Evolutionary conservation across 1,284 basidiomycete species (phyloP).

Genomic region (Cryptococcus deneoformans): DNA sequence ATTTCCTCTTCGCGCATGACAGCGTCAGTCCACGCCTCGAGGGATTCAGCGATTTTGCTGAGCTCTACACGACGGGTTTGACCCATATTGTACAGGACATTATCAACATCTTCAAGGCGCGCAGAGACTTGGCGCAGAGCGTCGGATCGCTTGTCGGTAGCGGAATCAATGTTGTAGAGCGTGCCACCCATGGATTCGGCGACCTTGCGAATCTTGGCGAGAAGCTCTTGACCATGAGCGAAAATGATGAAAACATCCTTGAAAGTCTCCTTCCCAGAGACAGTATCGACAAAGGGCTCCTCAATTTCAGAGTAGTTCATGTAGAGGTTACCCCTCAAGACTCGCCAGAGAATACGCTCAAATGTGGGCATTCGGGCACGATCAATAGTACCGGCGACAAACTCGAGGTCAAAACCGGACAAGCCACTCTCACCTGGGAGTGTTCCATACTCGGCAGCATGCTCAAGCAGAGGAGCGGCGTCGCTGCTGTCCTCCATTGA

Average conservation of each 20-base stretch:
- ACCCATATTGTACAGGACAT: slow-evolving; percentile 87
- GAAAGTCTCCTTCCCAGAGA: slow-evolving; percentile 73
- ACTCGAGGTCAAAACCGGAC: slow-evolving; percentile 75
- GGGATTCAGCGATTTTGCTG: slow-evolving; percentile 76
- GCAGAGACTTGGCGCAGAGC: slow-evolving; percentile 83
- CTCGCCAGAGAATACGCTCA: slow-evolving; percentile 97
- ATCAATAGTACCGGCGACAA: slow-evolving; percentile 96
- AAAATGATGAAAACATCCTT: slow-evolving; percentile 99
- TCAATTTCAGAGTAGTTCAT: slow-evolving; percentile 99
- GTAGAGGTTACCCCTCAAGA: slow-evolving; percentile 95
- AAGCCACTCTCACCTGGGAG: slow-evolving; percentile 59
- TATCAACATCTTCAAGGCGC: slow-evolving; percentile 90
- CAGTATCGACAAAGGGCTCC: slow-evolving; percentile 86
- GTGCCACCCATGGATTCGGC: slow-evolving; percentile 98
- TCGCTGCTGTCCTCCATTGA: slow-evolving; percentile 83
- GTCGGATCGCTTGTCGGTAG: slow-evolving; percentile 86
- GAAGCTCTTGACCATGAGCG: slow-evolving; percentile 88
- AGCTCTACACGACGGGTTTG: slow-evolving; percentile 81
- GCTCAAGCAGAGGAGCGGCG: slow-evolving; percentile 84
- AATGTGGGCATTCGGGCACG: slow-evolving; percentile 88
- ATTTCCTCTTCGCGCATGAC: slow-evolving; percentile 96
- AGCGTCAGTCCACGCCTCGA: slow-evolving; percentile 90
- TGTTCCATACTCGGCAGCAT: slow-evolving; percentile 64
- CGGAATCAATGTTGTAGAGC: slow-evolving; percentile 89
- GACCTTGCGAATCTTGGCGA: slow-evolving; percentile 97